Conservation (phyloP, 2,329 filamentous ascomycete species). For the Diaporthe vexans region DNA sequence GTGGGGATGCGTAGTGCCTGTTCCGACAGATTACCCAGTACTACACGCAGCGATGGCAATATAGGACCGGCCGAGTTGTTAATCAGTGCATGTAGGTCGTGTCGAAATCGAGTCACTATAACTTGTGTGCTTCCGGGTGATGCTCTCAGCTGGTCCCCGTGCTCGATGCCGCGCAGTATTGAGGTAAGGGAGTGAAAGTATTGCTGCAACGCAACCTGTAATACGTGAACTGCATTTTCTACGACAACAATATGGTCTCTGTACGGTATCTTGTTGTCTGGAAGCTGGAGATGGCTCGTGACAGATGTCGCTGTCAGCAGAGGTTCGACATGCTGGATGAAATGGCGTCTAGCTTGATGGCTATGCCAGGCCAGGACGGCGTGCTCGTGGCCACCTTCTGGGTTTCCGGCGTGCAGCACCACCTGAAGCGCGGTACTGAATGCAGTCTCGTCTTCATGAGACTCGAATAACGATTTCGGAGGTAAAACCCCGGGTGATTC, state of each 20-base stretch:
- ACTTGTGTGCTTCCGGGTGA: conserved; percentile 55
- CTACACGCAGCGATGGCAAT: conserved; percentile 65
- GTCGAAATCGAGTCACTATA: conserved; percentile 62
- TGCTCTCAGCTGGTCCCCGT: conserved; percentile 44
- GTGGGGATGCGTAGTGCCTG: conserved; percentile 59
- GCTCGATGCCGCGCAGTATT: conserved; percentile 63
- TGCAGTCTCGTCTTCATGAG: conserved; percentile 57
- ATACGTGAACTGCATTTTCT: conserved; percentile 64
- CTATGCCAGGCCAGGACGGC: conserved; percentile 73
- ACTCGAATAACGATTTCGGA: conserved; percentile 55
- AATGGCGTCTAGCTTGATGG: conserved; percentile 72
- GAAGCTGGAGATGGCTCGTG: not conserved
- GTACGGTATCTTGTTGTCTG: conserved; percentile 51
- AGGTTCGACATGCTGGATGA: conserved; percentile 71
- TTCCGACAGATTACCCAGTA: conserved; percentile 67
- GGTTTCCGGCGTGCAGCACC: conserved; percentile 66
- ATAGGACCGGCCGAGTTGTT: conserved; percentile 73
- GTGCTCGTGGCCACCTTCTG: conserved; percentile 65
- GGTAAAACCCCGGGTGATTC: conserved; percentile 66
- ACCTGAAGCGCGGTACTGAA: conserved; percentile 68
- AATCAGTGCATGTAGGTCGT: conserved; percentile 75
- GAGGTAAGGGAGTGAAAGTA: conserved; percentile 69
- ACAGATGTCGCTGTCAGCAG: conserved; percentile 62
- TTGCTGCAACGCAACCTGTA: conserved; percentile 71
- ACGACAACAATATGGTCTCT: conserved; percentile 63